Base-by-base conservation (phyloP, 371 early-diverging fungal genomes). In the Gilbertella persicaria region DNA sequence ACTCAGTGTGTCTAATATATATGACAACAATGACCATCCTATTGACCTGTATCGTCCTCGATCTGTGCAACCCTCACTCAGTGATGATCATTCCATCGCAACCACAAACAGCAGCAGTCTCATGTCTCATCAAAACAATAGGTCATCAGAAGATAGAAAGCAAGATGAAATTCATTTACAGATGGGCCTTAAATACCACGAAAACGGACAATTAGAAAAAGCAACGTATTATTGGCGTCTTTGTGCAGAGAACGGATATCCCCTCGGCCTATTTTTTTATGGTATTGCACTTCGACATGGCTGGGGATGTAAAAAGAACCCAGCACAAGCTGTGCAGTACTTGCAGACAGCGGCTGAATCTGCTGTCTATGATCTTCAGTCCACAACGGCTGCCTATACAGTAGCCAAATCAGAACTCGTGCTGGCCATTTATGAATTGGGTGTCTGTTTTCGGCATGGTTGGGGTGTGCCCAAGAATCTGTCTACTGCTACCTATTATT, bases 271-370 rank as follows among this genome's bases (percentile, higher is more conserved):
- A 76, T 82, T 95, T 56, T 84, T 96, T 55, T 94, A 89, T 61
- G 96, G 93, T 19, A 78, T 96, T 52, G 85, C 90, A 21, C 69
- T 94, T 26, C 84, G 96, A 5, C 96, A 96, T 62, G 96, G 96
- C n/a, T 95, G 94, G 89, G 90, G 90, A 7, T 88, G 89, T 75
- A 69, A 83, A 61, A 60, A 75, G 13, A 79, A 89, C 57, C 77
- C 83, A 17, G 60, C 63, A 28, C 45, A 78, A 50, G 89, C 87
- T 2, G 86, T 89, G 49, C 75, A 77, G 43, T 89, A 85, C 60
- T 58, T 94, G 28, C 91, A 92, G 66, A 87, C 82, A 60, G 85
- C 90, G n/a, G 92, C 89, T 8, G 88, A 90, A 43, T 76, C 69
- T 30, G 90, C 91, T 0, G 82, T 90, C 1, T 70, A 75, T n/a